A percentile compares a stretch with the other conserved stretches of the same genome.
Conservation (phyloP, 2,329 filamentous ascomycete species). For the Monosporascus sp. region DNA sequence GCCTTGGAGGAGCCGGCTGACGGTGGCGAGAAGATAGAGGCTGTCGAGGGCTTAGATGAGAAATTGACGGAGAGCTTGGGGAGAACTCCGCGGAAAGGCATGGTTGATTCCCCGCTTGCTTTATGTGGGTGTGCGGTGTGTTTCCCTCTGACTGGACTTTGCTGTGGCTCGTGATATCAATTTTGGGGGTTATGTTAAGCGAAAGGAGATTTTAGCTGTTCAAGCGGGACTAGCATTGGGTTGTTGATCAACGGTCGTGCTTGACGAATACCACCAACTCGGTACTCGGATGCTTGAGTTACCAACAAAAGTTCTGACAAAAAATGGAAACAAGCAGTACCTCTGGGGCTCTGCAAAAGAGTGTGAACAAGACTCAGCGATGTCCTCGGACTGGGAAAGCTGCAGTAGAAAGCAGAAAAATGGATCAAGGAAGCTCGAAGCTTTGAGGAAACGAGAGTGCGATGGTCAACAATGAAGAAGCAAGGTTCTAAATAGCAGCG, state of each 20-base stretch:
- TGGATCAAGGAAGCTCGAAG: background rate
- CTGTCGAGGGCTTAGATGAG: constrained; percentile 1
- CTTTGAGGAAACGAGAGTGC: background rate
- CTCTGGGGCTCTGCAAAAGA: background rate
- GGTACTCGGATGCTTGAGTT: no score
- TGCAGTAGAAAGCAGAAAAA: background rate
- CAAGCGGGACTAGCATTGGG: background rate
- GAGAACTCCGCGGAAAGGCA: constrained; percentile 8
- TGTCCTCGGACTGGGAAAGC: background rate
- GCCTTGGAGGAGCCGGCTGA: background rate
- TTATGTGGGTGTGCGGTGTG: background rate
- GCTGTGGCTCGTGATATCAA: no score
- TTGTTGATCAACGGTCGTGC: no score
- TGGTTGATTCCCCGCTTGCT: background rate
- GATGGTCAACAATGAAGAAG: background rate
- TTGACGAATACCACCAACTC: no score
- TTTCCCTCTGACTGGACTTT: background rate
- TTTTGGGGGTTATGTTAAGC: background rate
- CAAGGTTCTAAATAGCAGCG: background rate
- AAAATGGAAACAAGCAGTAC: background rate
- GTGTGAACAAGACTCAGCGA: background rate
- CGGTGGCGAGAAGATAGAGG: constrained; percentile 5
- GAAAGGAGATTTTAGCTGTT: background rate
- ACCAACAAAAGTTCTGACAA: no score
- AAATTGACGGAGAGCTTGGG: constrained; percentile 17